These are phyloP conservation scores for Stentor roeselii DNA, from an alignment of 73 alveolate species.

Conservation along the genomic window DNA sequence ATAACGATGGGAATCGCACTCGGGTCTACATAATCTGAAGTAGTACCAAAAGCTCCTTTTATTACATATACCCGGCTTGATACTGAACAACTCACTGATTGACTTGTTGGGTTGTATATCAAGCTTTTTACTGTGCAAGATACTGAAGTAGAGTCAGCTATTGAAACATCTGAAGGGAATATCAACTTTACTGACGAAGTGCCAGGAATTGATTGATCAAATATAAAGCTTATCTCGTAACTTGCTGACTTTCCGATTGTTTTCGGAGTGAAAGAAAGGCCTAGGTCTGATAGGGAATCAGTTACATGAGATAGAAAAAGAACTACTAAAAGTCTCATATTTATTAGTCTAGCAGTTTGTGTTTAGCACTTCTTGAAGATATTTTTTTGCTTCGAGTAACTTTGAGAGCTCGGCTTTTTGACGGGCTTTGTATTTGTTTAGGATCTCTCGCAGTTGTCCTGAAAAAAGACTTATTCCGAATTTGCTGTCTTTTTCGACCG, in stretches of 20 bases:
- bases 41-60: neutral
- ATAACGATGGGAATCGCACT: neutral
- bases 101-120: constrained; percentile 8
- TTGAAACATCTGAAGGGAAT: constrained; percentile 1
- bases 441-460: too few species aligned
- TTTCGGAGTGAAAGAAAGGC: neutral
- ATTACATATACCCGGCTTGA: neutral
- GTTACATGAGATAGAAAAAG: too few species aligned
- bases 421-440: too few species aligned
- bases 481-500: too few species aligned
- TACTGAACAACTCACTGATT: neutral
- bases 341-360: too few species aligned
- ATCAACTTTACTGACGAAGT: neutral
- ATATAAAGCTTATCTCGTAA: neutral
- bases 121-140: neutral
- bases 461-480: too few species aligned
- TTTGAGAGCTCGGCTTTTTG: too few species aligned
- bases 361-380: too few species aligned
- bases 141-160: neutral
- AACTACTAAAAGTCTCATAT: too few species aligned
- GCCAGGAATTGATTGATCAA: neutral
- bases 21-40: neutral
- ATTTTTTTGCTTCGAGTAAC: too few species aligned
- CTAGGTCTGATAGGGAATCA: too few species aligned
- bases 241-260: neutral